Conservation (phyloP, 148 eudicot genomes). For the Chenopodium quinoa region DNA sequence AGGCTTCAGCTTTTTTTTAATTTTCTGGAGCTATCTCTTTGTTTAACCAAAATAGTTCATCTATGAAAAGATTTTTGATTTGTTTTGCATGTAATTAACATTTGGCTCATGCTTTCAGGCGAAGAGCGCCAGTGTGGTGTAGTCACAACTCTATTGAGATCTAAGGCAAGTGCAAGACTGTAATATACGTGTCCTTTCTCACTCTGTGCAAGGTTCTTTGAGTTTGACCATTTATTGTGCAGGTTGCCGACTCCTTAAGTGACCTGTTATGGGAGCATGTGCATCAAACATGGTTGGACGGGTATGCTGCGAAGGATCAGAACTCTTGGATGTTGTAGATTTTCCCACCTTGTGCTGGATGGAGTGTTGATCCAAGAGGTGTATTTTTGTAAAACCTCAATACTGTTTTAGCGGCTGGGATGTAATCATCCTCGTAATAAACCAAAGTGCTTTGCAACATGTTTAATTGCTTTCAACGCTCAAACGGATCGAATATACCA, state of each 20-base stretch:
- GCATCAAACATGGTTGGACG: conserved; percentile 69
- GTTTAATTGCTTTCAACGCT: not conserved
- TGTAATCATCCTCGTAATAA: conserved; percentile 4
- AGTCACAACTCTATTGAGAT: conserved; percentile 39
- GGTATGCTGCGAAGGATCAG: conserved; percentile 31
- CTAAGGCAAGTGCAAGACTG: conserved; percentile 42
- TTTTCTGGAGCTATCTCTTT: no score
- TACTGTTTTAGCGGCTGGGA: conserved; percentile 3
- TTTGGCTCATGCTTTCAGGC: conserved; percentile 27
- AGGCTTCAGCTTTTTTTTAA: not conserved
- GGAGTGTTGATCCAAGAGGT: not conserved
- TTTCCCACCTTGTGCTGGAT: not conserved
- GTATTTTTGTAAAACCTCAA: conserved; percentile 6
- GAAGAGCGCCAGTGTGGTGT: conserved; percentile 48
- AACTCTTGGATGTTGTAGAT: conserved; percentile 49
- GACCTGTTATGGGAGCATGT: conserved; percentile 70
- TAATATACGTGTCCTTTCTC: not conserved
- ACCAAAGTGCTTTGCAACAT: not conserved
- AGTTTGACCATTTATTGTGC: conserved; percentile 21
- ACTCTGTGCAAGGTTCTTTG: conserved; percentile 1
- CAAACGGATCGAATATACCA: not conserved
- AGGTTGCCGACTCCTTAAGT: conserved; percentile 42
- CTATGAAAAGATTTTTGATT: not conserved
- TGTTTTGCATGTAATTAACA: not conserved
- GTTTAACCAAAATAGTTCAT: no score